Evolutionary conservation across 805 yeast genomes (phyloP).

Genomic region (Ogataea chonburiensis): DNA sequence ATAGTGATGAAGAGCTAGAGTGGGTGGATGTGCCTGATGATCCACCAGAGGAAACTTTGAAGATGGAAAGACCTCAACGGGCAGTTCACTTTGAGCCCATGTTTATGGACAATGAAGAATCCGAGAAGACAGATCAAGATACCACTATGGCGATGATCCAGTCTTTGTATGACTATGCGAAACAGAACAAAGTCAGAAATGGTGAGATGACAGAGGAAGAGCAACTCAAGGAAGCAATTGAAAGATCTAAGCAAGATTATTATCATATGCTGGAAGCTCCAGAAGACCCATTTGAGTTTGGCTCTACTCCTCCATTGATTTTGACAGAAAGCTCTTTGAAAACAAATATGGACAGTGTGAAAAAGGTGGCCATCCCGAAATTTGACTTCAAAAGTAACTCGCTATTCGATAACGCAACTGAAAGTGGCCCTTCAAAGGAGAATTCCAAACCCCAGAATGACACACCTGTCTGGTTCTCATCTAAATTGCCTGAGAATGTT

Average conservation of each 20-base stretch:
- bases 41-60: too few relatives aligned
- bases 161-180: slow-evolving; percentile 34
- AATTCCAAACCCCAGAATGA: slow-evolving; percentile 10
- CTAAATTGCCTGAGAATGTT: slow-evolving; percentile 2
- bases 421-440: neutral
- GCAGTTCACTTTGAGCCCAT: slow-evolving; percentile 15
- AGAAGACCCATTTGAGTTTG: slow-evolving; percentile 7
- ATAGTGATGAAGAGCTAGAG: slow-evolving; percentile 43
- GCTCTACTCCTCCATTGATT: slow-evolving; percentile 21
- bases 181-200: slow-evolving; percentile 24
- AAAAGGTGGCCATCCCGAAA: slow-evolving; percentile 15
- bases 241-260: slow-evolving; percentile 45
- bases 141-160: slow-evolving; percentile 30
- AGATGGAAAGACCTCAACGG: neutral
- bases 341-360: slow-evolving; percentile 9
- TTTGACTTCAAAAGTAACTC: slow-evolving; percentile 15
- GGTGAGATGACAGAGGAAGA: slow-evolving; percentile 27
- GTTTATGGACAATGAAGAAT: slow-evolving; percentile 17
- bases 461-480: slow-evolving; percentile 25
- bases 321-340: slow-evolving; percentile 24
- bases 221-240: slow-evolving; percentile 44
- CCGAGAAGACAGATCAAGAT: slow-evolving; percentile 17
- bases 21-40: slow-evolving; percentile 62
- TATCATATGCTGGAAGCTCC: slow-evolving; percentile 20
- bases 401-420: slow-evolving; percentile 6